phyloP scores from a whole-genome alignment of 306 rosid genomes.

The Hippophae rhamnoides region DNA sequence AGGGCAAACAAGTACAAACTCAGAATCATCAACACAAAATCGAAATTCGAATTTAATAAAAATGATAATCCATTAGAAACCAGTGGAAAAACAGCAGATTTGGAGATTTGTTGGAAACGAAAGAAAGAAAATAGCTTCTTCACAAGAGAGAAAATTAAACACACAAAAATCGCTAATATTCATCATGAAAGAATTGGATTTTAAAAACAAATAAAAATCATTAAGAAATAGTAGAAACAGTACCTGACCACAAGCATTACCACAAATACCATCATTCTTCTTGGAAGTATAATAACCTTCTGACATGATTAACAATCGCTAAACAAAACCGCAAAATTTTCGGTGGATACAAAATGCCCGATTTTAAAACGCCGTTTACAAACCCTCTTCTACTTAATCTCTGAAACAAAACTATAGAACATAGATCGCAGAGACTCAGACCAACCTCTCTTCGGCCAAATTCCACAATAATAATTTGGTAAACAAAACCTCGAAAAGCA shows the following conservation, averaged over 20 bases:
- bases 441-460: constrained; percentile 19
- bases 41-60: no score
- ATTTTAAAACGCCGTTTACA: constrained; percentile 2
- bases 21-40: no score
- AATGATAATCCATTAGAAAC: no score
- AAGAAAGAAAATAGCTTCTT: no score
- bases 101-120: no score
- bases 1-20: no score
- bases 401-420: not conserved
- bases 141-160: no score
- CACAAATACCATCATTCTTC: constrained; percentile 74
- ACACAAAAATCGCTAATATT: no score
- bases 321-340: not conserved
- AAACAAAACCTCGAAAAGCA: constrained; percentile 12
- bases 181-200: not conserved
- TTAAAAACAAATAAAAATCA: constrained; percentile 1
- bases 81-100: no score
- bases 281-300: constrained; percentile 71
- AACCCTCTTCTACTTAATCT: constrained; percentile 2
- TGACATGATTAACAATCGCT: constrained; percentile 33
- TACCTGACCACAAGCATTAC: constrained; percentile 74
- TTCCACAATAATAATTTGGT: constrained; percentile 3
- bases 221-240: not conserved
- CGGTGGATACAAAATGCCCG: constrained; percentile 1
- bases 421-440: constrained; percentile 25